Conservation (phyloP, 768 basidiomycete species). For the Suillus occidentalis region DNA sequence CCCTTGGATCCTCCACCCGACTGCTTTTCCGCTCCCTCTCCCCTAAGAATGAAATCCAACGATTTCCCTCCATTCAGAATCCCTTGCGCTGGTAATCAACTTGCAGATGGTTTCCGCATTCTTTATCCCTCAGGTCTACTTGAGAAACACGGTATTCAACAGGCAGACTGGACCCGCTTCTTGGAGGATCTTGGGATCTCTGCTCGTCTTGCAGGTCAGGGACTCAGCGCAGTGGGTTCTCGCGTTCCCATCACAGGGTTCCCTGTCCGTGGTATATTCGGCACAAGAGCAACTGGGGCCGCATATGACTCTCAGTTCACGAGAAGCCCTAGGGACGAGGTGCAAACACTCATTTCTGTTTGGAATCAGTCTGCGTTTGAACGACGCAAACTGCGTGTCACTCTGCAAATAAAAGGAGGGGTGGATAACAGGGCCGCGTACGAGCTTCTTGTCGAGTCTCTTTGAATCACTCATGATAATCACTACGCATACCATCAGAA, state of each 20-base stretch:
- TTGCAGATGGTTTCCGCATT: constrained; percentile 26
- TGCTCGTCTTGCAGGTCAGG: constrained; percentile 24
- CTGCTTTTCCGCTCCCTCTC: constrained; percentile 30
- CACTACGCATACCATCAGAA: too few relatives aligned
- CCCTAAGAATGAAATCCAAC: constrained; percentile 25
- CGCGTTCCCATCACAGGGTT: constrained; percentile 18
- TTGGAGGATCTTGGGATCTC: constrained; percentile 29
- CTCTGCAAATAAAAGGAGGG: constrained; percentile 14
- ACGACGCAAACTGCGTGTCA: constrained; percentile 28
- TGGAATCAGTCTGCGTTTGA: constrained; percentile 36
- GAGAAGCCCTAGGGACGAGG: constrained; percentile 19
- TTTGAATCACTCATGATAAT: constrained; percentile 14
- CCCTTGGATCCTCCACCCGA: constrained; percentile 32
- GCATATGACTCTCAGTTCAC: constrained; percentile 23
- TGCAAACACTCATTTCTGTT: constrained; percentile 26
- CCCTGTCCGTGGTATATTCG: constrained; percentile 17
- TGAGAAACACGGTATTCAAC: constrained; percentile 29
- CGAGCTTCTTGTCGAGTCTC: constrained; percentile 27
- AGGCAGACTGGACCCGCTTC: constrained; percentile 30
- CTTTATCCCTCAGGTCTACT: constrained; percentile 27
- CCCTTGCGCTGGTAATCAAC: constrained; percentile 19
- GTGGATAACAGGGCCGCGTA: constrained; percentile 11
- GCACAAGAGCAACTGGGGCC: constrained; percentile 13
- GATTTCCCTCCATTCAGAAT: constrained; percentile 30
- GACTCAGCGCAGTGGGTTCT: constrained; percentile 25